These are phyloP conservation scores for Neopestalotiopsis clavispora DNA, from an alignment of 2,329 filamentous ascomycete genomes.

Conservation along the genomic window DNA sequence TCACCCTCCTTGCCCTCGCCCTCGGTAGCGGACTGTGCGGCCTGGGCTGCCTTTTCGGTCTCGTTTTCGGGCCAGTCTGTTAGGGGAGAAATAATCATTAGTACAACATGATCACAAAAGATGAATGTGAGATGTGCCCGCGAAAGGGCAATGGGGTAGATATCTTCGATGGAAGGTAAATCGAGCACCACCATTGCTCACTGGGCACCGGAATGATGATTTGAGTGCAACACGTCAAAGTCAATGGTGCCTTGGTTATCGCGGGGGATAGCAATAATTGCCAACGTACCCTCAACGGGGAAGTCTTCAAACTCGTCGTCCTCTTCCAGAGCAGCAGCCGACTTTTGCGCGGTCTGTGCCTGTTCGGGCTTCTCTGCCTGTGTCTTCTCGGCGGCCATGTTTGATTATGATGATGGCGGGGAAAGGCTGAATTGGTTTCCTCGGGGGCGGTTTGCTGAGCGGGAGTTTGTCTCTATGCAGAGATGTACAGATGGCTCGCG, in stretches of 20 bases:
- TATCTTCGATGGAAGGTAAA: too few species aligned
- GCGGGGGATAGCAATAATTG: neutral
- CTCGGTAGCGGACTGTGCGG: slow-evolving; percentile 34
- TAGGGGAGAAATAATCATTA: neutral
- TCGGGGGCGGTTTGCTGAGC: neutral
- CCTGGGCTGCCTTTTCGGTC: slow-evolving; percentile 68
- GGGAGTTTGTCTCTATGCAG: neutral
- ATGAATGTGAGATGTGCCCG: neutral
- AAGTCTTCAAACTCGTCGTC: slow-evolving; percentile 99
- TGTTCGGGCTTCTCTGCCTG: slow-evolving; percentile 40
- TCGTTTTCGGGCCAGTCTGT: slow-evolving; percentile 93
- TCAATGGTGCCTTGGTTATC: too few species aligned
- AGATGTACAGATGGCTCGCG: neutral
- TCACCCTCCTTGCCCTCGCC: slow-evolving; percentile 65
- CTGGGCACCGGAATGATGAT: too few species aligned
- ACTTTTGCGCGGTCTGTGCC: slow-evolving; percentile 62
- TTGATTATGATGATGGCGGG: neutral
- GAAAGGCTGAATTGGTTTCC: slow-evolving; percentile 19
- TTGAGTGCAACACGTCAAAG: too few species aligned
- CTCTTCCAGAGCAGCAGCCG: slow-evolving; percentile 78
- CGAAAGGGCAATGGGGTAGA: neutral
- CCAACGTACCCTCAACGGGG: slow-evolving; percentile 81
- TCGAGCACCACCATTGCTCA: too few species aligned
- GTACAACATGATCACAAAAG: neutral
- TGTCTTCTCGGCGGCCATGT: slow-evolving; percentile 35